Conservation (phyloP, 805 yeast genomes). For the Myxozyma melibiosi region DNA sequence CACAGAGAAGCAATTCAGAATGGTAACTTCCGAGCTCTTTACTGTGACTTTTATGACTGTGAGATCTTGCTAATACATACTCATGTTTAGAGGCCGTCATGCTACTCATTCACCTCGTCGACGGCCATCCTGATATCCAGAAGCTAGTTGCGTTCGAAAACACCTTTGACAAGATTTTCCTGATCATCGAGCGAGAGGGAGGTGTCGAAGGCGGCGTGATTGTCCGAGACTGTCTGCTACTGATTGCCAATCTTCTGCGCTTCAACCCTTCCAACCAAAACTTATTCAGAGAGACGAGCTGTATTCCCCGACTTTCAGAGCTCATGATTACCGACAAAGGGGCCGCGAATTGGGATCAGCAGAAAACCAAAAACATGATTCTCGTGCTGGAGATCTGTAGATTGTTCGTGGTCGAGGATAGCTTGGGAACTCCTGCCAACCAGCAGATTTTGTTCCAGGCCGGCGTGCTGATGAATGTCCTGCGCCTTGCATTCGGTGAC, state of each 20-base stretch:
- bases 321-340: conserved; percentile 54
- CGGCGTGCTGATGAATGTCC: conserved; percentile 64
- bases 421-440: conserved; percentile 59
- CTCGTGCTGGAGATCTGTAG: conserved; percentile 72
- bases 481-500: conserved; percentile 68
- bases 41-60: neutral
- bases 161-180: conserved; percentile 78
- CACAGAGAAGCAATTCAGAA: conserved; percentile 83
- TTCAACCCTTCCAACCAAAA: conserved; percentile 91
- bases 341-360: conserved; percentile 73
- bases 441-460: conserved; percentile 63
- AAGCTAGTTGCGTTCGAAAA: conserved; percentile 93
- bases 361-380: conserved; percentile 64
- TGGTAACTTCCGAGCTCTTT: conserved; percentile 43
- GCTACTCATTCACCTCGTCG: conserved; percentile 78
- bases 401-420: conserved; percentile 71
- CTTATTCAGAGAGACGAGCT: conserved; percentile 80
- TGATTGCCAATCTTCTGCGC: conserved; percentile 69
- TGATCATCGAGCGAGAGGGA: conserved; percentile 83
- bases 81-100: conserved; percentile 53
- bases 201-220: conserved; percentile 84
- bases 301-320: conserved; percentile 64
- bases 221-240: conserved; percentile 85
- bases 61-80: neutral
- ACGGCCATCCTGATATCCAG: conserved; percentile 82